Evolutionary conservation across 768 basidiomycete species (phyloP), one percentile per base, ranked within the genome.

Genomic region (Russula sp.): DNA sequence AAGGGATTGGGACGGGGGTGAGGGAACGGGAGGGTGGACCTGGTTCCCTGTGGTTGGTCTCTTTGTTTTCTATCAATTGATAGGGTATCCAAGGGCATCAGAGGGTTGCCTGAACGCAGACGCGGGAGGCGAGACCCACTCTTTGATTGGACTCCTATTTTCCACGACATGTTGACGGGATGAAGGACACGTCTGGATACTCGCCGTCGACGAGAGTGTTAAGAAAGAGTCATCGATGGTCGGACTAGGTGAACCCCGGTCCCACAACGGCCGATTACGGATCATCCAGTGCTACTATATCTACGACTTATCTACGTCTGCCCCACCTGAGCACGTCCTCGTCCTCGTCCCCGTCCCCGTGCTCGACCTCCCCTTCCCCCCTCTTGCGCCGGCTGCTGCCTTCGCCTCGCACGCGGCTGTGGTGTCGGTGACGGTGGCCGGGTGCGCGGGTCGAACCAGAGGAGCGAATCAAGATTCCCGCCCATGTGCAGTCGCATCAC

Each of bases 11-110:
- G 67, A 92, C 84, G 59, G 90, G 90, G 30, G 90, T 92, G 57
- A 83, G 84, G 59, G 90, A 92, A 78, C 89, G 81, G 36, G 90
- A 92, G 72, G 83, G 76, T 69, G 84, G 78, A 9, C 86, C 86
- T 76, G 84, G 86, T 69, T 90, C 88, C 73, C 80, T 88, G 68
- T 75, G 30, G 55, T 48, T 54, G 38, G 22, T 69, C 69, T 92
- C 89, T 76, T 89, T 91, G 69, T 80, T 71, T 75, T 88, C 87
- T 89, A 46, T 34, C 34, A 34, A 34, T 44, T 14, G 30, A 46
- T n/a, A 16, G 44, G 74, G 53, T 38, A 60, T 28, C 24, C 3
- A 36, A 14, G 30, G 34, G 24, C 48, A 38, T 56, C 55, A 59
- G 60, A 57, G 46, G 36, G 48, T 48, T 20, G 24, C 48, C 22